These are phyloP conservation scores for Thermothelomyces thermophilus DNA, from an alignment of 2,329 filamentous ascomycete species.

Conservation along the genomic window DNA sequence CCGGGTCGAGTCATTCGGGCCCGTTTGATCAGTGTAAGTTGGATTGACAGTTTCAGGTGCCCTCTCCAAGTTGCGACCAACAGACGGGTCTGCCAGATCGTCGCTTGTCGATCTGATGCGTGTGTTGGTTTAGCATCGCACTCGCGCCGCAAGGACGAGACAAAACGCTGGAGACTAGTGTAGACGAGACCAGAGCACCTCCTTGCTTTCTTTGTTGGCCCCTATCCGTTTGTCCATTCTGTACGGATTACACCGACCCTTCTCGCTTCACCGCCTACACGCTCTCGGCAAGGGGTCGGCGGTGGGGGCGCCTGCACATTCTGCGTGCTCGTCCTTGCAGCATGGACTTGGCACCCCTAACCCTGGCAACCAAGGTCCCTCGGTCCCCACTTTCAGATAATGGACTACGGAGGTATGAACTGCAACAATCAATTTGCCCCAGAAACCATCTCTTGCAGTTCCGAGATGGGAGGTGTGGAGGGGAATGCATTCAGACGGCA, in stretches of 20 bases:
- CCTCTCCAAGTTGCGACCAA: background rate
- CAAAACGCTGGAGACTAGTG: no score
- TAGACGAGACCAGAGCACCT: background rate
- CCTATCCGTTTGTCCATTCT: no score
- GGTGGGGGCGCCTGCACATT: no score
- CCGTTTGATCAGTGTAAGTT: slow-evolving; percentile 1
- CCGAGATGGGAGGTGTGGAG: no score
- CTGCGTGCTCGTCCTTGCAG: no score
- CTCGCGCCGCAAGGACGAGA: slow-evolving; percentile 1
- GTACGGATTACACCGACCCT: slow-evolving; percentile 4
- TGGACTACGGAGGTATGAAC: no score
- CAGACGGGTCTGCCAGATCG: background rate
- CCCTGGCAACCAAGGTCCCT: background rate
- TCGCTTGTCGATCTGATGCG: background rate
- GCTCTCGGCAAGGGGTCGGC: background rate
- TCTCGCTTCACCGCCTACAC: slow-evolving; percentile 4
- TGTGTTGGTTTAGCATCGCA: background rate
- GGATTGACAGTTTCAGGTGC: slow-evolving; percentile 8
- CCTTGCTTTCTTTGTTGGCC: background rate
- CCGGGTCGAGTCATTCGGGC: background rate
- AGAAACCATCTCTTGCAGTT: no score
- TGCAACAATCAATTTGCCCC: no score
- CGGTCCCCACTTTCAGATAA: no score
- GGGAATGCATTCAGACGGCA: no score
- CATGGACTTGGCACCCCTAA: no score